Percentiles rank a stretch among this genome's conserved stretches.
Evolutionary conservation across 306 rosid species (phyloP).

Genomic region (Cucurbita ficifolia): DNA sequence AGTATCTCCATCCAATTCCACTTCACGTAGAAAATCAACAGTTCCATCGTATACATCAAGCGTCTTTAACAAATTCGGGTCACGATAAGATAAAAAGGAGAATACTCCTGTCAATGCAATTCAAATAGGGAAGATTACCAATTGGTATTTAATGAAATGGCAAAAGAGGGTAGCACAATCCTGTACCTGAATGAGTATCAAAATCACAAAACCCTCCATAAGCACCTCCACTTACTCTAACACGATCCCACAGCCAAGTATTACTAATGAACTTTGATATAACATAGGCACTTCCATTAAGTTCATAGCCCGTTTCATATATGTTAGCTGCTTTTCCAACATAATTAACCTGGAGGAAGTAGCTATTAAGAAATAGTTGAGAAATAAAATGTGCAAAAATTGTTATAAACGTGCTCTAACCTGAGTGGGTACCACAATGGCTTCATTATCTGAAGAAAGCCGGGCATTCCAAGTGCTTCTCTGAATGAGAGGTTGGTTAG

Average conservation of each 20-base stretch:
- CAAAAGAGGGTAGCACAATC: not conserved
- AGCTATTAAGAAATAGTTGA: slow-evolving; percentile 17
- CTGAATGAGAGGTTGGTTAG: slow-evolving; percentile 36
- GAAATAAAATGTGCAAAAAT: not conserved
- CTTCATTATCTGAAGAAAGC: slow-evolving; percentile 60
- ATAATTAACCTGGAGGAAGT: slow-evolving; percentile 65
- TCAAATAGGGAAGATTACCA: slow-evolving; percentile 16
- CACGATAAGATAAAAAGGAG: slow-evolving; percentile 91
- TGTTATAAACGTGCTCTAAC: slow-evolving; percentile 20
- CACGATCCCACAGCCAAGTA: slow-evolving; percentile 99
- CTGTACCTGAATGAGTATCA: slow-evolving; percentile 82
- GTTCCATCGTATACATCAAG: slow-evolving; percentile 89
- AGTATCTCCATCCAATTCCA: slow-evolving; percentile 64
- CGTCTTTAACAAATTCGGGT: slow-evolving; percentile 90
- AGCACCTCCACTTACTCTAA: slow-evolving; percentile 96
- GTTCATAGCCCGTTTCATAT: slow-evolving; percentile 66
- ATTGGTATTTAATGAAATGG: slow-evolving; percentile 6
- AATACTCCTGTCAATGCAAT: slow-evolving; percentile 48
- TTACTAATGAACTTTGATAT: slow-evolving; percentile 76
- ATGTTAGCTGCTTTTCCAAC: slow-evolving; percentile 89
- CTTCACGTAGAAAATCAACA: slow-evolving; percentile 55
- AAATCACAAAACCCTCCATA: slow-evolving; percentile 97
- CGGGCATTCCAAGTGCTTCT: slow-evolving; percentile 40
- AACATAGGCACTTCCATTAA: slow-evolving; percentile 85
- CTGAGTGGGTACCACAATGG: slow-evolving; percentile 89